These are phyloP conservation scores for Ascochyta viciae-villosae DNA, from an alignment of 2,329 filamentous ascomycete genomes.

Conservation along the genomic window DNA sequence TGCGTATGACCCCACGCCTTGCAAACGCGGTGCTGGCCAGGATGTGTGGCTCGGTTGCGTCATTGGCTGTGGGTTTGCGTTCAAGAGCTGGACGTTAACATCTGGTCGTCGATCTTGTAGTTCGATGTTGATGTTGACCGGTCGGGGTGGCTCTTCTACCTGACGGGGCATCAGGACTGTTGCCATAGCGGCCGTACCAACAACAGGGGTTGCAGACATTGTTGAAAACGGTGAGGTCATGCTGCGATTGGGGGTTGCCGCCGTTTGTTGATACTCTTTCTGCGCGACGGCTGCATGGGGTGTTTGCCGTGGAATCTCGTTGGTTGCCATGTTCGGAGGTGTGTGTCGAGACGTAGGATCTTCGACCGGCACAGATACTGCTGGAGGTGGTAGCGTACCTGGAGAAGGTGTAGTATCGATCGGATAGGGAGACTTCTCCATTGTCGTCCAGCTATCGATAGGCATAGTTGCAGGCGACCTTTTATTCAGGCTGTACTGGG, in stretches of 20 bases:
- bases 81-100: constrained; percentile 20
- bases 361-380: constrained; percentile 1
- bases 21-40: constrained; percentile 23
- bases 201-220: constrained; percentile 43
- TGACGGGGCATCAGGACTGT: constrained; percentile 44
- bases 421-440: constrained; percentile 26
- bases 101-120: constrained; percentile 36
- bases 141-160: constrained; percentile 29
- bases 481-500: constrained; percentile 27
- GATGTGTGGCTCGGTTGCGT: constrained; percentile 27
- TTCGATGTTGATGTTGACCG: constrained; percentile 44
- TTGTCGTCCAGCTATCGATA: constrained; percentile 36
- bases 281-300: constrained; percentile 6
- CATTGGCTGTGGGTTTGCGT: constrained; percentile 25
- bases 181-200: constrained; percentile 42
- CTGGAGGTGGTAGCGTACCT: constrained; percentile 4
- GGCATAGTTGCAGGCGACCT: constrained; percentile 25
- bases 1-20: constrained; percentile 14
- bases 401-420: constrained; percentile 18
- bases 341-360: constrained; percentile 2
- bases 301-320: constrained; percentile 1
- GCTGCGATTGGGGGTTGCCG: constrained; percentile 18
- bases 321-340: constrained; percentile 3
- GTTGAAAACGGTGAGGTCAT: constrained; percentile 37
- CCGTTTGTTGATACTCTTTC: constrained; percentile 18